These are phyloP conservation scores for Penicillium sp. DNA, from an alignment of 2,329 filamentous ascomycete genomes.

Conservation along the genomic window DNA sequence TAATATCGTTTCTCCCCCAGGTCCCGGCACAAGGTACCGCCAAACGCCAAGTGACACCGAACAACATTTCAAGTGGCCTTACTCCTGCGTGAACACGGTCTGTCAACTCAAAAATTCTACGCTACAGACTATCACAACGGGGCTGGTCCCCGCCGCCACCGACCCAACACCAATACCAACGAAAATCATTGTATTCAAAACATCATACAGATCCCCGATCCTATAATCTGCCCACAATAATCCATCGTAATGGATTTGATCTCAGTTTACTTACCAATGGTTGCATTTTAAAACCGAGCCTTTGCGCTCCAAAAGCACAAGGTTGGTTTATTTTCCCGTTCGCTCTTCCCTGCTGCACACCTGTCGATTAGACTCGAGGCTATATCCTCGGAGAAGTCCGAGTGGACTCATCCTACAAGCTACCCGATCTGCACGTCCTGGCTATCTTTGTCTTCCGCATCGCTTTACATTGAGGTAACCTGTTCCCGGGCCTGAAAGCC, in stretches of 20 bases:
- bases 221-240: neutral
- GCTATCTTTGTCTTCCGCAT: neutral
- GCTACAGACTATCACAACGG: slow-evolving; percentile 21
- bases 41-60: slow-evolving; percentile 37
- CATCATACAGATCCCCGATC: neutral
- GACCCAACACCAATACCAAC: neutral
- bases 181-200: neutral
- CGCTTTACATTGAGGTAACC: slow-evolving; percentile 11
- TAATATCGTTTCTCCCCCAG: slow-evolving; percentile 33
- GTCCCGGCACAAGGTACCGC: slow-evolving; percentile 29
- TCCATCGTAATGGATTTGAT: neutral
- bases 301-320: slow-evolving; percentile 29
- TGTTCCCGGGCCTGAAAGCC: slow-evolving; percentile 2
- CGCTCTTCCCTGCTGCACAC: slow-evolving; percentile 16
- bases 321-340: slow-evolving; percentile 35
- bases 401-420: slow-evolving; percentile 5
- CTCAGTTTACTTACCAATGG: neutral
- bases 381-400: slow-evolving; percentile 8
- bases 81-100: slow-evolving; percentile 34
- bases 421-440: slow-evolving; percentile 6
- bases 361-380: slow-evolving; percentile 12
- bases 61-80: slow-evolving; percentile 27
- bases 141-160: slow-evolving; percentile 30
- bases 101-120: neutral
- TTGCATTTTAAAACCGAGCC: slow-evolving; percentile 9